Evolutionary conservation across 192 early-diverging fungal genomes (phyloP), one percentile per base, ranked within the genome.

Genomic region (Chytriomyces confervae): DNA sequence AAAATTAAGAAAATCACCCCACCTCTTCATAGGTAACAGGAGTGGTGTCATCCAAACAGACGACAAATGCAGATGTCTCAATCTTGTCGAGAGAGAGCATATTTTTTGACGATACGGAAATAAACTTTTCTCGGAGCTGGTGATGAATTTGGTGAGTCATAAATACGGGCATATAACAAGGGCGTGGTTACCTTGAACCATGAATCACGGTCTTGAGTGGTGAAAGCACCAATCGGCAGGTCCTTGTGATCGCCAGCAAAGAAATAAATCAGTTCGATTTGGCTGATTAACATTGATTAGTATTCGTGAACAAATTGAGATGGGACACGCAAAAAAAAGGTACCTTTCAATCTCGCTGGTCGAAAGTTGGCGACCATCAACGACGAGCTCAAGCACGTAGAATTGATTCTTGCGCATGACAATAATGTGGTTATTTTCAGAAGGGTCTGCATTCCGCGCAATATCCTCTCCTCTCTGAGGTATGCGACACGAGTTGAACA

Each of bases 401-500:
- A 97, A 96, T 83, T 95, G 89, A 86, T 95, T 97, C 78, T 95
- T 92, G 80, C 95, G 92, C 23, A 93, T 88, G 44, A 96, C 94
- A 13, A 92, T 84, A 45, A 97, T 90, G 82, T 96, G 93, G 77
- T 90, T 87, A 87, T 96, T 92, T 65, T 84, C 75, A 6, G 78
- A 72, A 53, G 94, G 92, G 62, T 94, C 92, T 66, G 87, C 91
- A 2, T 83, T 86, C 24, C 83, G 83, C 57, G 92, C 94, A 74
- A 86, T 83, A 81, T 97, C 97, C 10, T 90, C 89, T 7, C 94
- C 94, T 83, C 91, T 92, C 77, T 84, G 79, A 49, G 97, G 96
- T 65, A 96, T 91, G 73, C 97, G 94, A 84, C 92, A 94, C 50
- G 95, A 91, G 83, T 98, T 96, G 90, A 99, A 99, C 94, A 99